These are phyloP conservation scores for Oryza longistaminata DNA, from an alignment of 176 grass and related monocot genomes.

Conservation along the genomic window DNA sequence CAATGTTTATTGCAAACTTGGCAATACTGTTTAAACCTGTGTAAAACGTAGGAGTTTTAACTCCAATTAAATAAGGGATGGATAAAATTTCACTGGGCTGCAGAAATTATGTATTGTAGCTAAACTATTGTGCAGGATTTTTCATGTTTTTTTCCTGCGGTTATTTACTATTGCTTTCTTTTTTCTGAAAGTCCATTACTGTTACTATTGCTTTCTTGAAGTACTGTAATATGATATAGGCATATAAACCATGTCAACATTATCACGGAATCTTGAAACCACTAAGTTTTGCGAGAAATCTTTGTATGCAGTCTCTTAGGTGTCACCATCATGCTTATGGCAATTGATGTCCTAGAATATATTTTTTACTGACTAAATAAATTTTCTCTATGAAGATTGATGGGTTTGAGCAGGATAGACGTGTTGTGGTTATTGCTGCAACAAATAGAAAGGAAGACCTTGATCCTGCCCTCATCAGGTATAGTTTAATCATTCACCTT, in stretches of 20 bases:
- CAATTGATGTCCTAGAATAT: neutral
- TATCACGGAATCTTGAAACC: conserved; percentile 20
- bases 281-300: neutral
- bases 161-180: conserved; percentile 11
- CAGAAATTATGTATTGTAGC: conserved; percentile 7
- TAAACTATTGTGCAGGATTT: neutral
- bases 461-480: conserved; percentile 97
- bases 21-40: neutral
- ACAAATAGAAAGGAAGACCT: conserved; percentile 98
- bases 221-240: neutral
- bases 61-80: neutral
- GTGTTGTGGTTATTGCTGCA: conserved; percentile 88
- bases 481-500: conserved; percentile 1
- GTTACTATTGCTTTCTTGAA: conserved; percentile 8
- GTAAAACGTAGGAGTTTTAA: neutral
- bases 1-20: neutral
- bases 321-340: conserved; percentile 12
- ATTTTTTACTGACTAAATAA: conserved; percentile 17
- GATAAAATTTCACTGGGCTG: neutral
- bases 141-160: neutral
- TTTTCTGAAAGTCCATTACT: too few species aligned
- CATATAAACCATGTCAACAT: neutral
- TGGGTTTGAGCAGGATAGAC: conserved; percentile 89
- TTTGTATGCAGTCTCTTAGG: neutral
- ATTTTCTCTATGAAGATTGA: conserved; percentile 72